Conservation (phyloP, 257 asterid genomes). For the Pogostemon cablin region DNA sequence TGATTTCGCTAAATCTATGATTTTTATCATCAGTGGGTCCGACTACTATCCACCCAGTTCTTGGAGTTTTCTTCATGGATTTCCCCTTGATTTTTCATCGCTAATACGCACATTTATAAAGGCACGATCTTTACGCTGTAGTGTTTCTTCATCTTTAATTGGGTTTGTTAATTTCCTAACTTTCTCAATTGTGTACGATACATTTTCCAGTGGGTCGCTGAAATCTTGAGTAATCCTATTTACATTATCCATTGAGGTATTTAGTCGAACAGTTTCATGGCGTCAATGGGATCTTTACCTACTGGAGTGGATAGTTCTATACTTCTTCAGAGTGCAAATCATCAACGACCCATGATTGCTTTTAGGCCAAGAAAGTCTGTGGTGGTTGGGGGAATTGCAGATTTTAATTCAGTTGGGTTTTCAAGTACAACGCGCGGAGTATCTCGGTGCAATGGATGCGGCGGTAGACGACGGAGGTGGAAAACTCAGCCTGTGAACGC, state of each 20-base stretch:
- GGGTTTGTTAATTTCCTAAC: constrained; percentile 20
- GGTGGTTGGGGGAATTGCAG: constrained; percentile 40
- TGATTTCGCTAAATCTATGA: constrained; percentile 7
- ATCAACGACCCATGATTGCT: constrained; percentile 44
- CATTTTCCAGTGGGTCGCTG: constrained; percentile 15
- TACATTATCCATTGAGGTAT: constrained; percentile 32
- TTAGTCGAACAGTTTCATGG: constrained; percentile 48
- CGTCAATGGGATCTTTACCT: constrained; percentile 61
- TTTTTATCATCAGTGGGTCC: constrained; percentile 29
- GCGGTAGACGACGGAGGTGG: constrained; percentile 45
- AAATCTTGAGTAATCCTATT: constrained; percentile 27
- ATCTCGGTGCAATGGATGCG: constrained; percentile 43
- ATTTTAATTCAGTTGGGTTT: constrained; percentile 39
- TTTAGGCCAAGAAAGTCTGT: constrained; percentile 41
- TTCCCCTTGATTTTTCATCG: constrained; percentile 15
- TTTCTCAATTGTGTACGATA: constrained; percentile 33
- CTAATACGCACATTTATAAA: constrained; percentile 20
- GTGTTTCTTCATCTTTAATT: constrained; percentile 19
- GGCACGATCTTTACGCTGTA: constrained; percentile 18
- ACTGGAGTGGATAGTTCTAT: constrained; percentile 54
- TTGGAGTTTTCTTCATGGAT: constrained; percentile 26
- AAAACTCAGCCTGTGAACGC: constrained; percentile 50
- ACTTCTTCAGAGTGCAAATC: constrained; percentile 39
- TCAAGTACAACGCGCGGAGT: constrained; percentile 40
- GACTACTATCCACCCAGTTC: constrained; percentile 29